phyloP scores from a whole-genome alignment of 805 yeast genomes.

The Candida nanaspora region DNA sequence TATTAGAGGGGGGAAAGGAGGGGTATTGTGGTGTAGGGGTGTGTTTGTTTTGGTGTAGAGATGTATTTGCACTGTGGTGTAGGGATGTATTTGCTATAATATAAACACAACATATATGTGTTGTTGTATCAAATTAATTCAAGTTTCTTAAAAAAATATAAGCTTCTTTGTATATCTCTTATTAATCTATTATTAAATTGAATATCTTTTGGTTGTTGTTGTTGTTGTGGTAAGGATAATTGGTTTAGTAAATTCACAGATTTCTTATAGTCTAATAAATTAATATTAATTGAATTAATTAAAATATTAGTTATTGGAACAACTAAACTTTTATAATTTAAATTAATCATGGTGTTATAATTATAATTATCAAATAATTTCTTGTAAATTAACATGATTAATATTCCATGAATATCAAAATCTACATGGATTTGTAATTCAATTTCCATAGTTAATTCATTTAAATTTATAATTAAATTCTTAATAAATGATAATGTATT shows the following conservation, averaged over 20 bases:
- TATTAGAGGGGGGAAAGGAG: no score
- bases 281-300: background rate
- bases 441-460: conserved; percentile 3
- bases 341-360: background rate
- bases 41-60: no score
- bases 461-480: conserved; percentile 16
- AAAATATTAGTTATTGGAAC: background rate
- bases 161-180: conserved; percentile 46
- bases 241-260: background rate
- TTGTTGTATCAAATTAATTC: no score
- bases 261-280: background rate
- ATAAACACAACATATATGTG: no score
- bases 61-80: no score
- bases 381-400: conserved; percentile 36
- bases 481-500: conserved; percentile 38
- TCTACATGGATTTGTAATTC: conserved; percentile 48
- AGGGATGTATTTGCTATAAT: no score
- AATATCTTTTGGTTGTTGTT: background rate
- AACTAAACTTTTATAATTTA: conserved; percentile 4
- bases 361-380: background rate
- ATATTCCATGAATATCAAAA: conserved; percentile 58
- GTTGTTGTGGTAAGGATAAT: background rate
- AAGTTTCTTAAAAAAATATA: conserved; percentile 43
- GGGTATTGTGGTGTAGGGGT: no score
- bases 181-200: conserved; percentile 5